Evolutionary conservation across 2,329 filamentous ascomycete species (phyloP).

Genomic region (Mariannaea elegans): DNA sequence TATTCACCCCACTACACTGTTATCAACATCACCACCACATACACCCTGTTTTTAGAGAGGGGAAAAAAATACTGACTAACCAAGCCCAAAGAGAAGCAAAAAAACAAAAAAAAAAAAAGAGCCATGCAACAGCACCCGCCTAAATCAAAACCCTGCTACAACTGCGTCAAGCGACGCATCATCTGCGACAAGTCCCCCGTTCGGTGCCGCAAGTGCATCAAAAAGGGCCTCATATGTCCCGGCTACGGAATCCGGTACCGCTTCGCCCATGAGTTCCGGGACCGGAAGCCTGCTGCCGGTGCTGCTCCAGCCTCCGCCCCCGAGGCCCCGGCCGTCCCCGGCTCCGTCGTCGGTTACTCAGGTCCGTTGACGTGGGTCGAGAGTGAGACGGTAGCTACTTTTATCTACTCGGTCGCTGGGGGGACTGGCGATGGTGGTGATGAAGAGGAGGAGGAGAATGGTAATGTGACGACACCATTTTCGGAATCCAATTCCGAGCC

Average conservation of each 20-base stretch:
- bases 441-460: not conserved
- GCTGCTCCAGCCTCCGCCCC: not conserved
- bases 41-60: too few species aligned
- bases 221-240: conserved; percentile 20
- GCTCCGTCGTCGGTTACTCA: conserved; percentile 1
- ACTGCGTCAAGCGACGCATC: conserved; percentile 25
- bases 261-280: conserved; percentile 19
- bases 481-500: conserved; percentile 15
- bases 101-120: too few species aligned
- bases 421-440: not conserved
- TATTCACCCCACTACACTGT: too few species aligned
- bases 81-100: too few species aligned
- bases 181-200: conserved; percentile 22
- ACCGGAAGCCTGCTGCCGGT: conserved; percentile 2
- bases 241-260: conserved; percentile 25
- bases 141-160: conserved; percentile 22
- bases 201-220: conserved; percentile 20
- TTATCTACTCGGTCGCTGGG: not conserved
- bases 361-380: conserved; percentile 16
- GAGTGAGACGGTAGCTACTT: not conserved
- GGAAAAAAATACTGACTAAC: too few species aligned
- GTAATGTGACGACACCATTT: conserved; percentile 11
- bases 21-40: too few species aligned
- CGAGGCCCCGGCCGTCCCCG: not conserved
- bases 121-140: not conserved